Conservation (phyloP, 305 asterid genomes). For the Plantago rigida region DNA sequence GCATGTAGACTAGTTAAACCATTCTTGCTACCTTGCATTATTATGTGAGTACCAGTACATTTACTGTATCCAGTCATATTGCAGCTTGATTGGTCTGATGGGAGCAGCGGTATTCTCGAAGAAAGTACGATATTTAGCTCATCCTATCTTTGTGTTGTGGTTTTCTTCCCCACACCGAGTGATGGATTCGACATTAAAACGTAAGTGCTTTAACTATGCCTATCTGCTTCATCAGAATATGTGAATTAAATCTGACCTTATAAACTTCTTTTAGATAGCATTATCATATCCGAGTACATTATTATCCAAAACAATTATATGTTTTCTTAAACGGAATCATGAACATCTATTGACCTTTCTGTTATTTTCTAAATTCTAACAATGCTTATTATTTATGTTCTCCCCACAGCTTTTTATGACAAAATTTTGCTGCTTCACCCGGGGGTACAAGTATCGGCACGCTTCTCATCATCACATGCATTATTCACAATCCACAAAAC, state of each 20-base stretch:
- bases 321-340: not conserved
- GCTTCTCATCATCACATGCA: no score
- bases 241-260: not conserved
- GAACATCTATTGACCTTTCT: not conserved
- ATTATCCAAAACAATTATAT: no score
- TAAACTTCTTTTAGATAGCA: not conserved
- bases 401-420: not conserved
- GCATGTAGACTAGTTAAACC: no score
- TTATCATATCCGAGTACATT: not conserved
- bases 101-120: no score
- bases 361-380: not conserved
- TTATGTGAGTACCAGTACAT: no score
- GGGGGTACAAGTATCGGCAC: not conserved
- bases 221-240: not conserved
- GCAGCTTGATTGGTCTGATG: no score
- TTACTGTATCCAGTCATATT: no score
- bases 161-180: no score
- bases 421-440: not conserved
- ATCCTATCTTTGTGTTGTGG: no score
- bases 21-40: no score
- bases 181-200: no score
- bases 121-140: no score
- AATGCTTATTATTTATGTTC: not conserved
- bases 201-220: not conserved
- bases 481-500: not conserved